Conservation (phyloP, 2,329 filamentous ascomycete genomes). For the Xylaria digitata region DNA sequence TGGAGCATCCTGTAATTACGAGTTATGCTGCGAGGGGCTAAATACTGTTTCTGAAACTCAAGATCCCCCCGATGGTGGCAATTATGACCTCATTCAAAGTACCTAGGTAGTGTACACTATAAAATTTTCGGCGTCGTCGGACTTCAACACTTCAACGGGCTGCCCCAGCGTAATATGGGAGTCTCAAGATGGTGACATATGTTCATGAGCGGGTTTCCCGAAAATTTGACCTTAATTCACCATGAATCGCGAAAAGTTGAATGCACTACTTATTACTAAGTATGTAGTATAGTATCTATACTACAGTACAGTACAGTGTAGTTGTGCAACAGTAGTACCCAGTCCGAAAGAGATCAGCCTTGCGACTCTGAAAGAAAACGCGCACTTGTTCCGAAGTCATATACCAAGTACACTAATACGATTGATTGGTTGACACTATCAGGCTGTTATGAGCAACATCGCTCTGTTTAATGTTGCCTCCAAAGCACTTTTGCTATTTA, state of each 20-base stretch:
- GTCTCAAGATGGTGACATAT: too few relatives aligned
- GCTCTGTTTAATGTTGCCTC: neutral
- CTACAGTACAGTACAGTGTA: neutral
- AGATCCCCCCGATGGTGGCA: constrained; percentile 4
- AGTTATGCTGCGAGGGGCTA: constrained; percentile 16
- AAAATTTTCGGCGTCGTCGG: too few relatives aligned
- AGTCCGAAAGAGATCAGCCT: constrained; percentile 12
- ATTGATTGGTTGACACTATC: too few relatives aligned
- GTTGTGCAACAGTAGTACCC: constrained; percentile 12
- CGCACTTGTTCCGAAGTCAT: too few relatives aligned
- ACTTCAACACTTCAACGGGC: constrained; percentile 4
- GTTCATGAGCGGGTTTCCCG: neutral
- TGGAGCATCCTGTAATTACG: constrained; percentile 28
- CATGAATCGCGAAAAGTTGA: too few relatives aligned
- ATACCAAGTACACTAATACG: too few relatives aligned
- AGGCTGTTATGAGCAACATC: too few relatives aligned
- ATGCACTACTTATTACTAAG: too few relatives aligned
- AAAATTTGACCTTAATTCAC: neutral
- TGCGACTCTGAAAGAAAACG: neutral
- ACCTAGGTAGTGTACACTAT: too few relatives aligned
- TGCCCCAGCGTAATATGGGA: neutral
- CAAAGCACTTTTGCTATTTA: neutral
- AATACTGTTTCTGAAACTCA: constrained; percentile 2
- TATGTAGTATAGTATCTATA: too few relatives aligned
- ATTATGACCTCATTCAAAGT: constrained; percentile 5